Evolutionary conservation across 306 rosid species (phyloP), one percentile per base, ranked within the genome.

Genomic region (Medicago truncatula): DNA sequence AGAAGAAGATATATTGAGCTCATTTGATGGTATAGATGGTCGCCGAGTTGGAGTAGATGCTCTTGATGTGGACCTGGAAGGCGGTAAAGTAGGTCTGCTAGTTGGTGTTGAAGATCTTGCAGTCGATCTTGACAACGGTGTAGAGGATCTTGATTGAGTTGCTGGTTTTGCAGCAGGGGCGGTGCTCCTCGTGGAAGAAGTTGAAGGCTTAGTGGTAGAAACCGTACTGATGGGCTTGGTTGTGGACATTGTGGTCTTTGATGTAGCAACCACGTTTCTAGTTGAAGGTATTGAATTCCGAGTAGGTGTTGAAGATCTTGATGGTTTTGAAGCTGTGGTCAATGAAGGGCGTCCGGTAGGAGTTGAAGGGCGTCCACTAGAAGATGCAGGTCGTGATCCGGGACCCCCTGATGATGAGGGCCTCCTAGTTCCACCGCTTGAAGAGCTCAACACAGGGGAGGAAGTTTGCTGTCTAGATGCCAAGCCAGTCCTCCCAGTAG

Each of bases 351-450:
- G 90, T 60, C 96, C 93, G 65, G 93, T 88, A 78, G 98, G 97
- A 63, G 97, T 89, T 53, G 91, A 78, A 61, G 93, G 75, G 7
- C 96, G 90, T 60, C 96, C 93, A 69, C 92, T 88, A 78, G 98
- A 96, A 63, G 97, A 88, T 41, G 89, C 91, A 74, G 92, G 90
- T 74, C 98, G 88, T 75, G 97, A 91, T 81, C 96, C 97, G 20
- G 93, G 96, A 71, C 96, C 98, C 59, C 91, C 93, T 4, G 97
- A 88, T 75, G 98, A 91, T 16, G 97, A 89, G 53, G 96, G 98
- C 73, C 96, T 87, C 70, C 96, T 86, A 67, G 80, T 83, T 73
- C 88, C 89, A 9, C 87, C 87, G 85, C 85, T 80, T 70, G 96
- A 91, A 82, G 93, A 78, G 82, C 86, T 88, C 83, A 87, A 62